These are phyloP conservation scores for Daldinia caldariorum DNA, from an alignment of 495 filamentous ascomycete genomes.

Conservation along the genomic window DNA sequence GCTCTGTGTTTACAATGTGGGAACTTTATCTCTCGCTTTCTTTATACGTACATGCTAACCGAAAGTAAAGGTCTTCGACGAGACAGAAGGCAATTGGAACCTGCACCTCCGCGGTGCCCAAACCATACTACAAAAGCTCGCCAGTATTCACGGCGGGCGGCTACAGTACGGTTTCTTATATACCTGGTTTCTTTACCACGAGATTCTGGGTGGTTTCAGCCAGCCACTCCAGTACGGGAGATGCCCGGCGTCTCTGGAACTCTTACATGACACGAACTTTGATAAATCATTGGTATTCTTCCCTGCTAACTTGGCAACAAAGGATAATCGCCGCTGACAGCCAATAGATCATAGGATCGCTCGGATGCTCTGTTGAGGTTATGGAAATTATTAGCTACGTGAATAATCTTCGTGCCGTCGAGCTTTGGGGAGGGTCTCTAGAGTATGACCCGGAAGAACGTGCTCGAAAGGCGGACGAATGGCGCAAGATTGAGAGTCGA, in stretches of 20 bases:
- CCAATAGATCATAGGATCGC: slow-evolving; percentile 49
- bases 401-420: slow-evolving; percentile 46
- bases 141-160: slow-evolving; percentile 40
- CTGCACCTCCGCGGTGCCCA: slow-evolving; percentile 50
- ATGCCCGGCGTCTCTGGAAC: slow-evolving; percentile 43
- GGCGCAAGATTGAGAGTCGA: slow-evolving; percentile 38
- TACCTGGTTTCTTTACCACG: slow-evolving; percentile 52
- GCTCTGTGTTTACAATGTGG: slow-evolving; percentile 53
- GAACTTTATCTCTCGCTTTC: not conserved
- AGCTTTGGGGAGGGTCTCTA: slow-evolving; percentile 30
- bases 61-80: slow-evolving; percentile 48
- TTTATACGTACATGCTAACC: slow-evolving; percentile 13
- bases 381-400: slow-evolving; percentile 49
- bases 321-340: slow-evolving; percentile 23
- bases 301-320: not conserved
- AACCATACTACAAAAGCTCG: slow-evolving; percentile 43
- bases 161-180: slow-evolving; percentile 47
- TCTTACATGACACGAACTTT: slow-evolving; percentile 41
- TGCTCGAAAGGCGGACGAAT: slow-evolving; percentile 36
- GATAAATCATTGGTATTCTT: slow-evolving; percentile 46
- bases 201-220: slow-evolving; percentile 49
- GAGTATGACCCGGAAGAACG: slow-evolving; percentile 31
- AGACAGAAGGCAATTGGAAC: slow-evolving; percentile 51
- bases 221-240: slow-evolving; percentile 42
- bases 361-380: slow-evolving; percentile 50